Evolutionary conservation across 2,329 filamentous ascomycete genomes (phyloP), one percentile per base, ranked within the genome.

Genomic region (Colletotrichum graminicola): DNA sequence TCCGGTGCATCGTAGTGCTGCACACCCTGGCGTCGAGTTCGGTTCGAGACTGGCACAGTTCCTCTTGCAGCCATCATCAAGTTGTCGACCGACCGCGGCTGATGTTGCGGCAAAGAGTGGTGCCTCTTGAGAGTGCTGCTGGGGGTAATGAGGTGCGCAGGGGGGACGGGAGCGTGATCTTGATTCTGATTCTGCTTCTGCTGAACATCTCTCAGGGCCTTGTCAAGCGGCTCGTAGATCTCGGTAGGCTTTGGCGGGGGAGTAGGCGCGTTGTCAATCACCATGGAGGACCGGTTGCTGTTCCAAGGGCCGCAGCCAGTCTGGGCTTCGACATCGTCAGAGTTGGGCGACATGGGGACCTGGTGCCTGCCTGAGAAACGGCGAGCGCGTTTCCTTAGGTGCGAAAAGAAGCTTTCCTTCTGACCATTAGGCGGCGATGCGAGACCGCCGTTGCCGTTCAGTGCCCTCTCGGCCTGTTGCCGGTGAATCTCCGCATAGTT

Each of bases 351-450:
- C 70, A 92, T 90, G 10, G 94, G 92, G 18, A 91, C 91, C 79
- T 95, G 93, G 78, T 97, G 94, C 68, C 95, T 91, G 57, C 96
- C 96, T 34, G 96, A 99, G 72, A 99, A 91, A 75, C 96, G 89
- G 76, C 96, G 90, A 36, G 97, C 96, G 62, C 95, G 92, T 82
- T 99, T 99, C 67, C 96, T 90, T 10, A 99, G 87, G 79, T 99
- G 96, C 0, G 96, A 98, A 83, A 99, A 99, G 85, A 99, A 99
- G 81, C 96, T 94, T 81, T 99, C 96, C 79, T 97, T 97, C 67
- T 94, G 93, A 23, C 89, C 93, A 76, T 88, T 91, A 0, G 92
- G 90, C 5, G 94, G 94, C 7, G 94, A 96, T 21, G 89, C 90
- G 32, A 95, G 85, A 29, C 91, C 93, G 43, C 88, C 89, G 76